phyloP scores from a whole-genome alignment of 2,329 filamentous ascomycete genomes.

The Phyllosticta citribraziliensis region DNA sequence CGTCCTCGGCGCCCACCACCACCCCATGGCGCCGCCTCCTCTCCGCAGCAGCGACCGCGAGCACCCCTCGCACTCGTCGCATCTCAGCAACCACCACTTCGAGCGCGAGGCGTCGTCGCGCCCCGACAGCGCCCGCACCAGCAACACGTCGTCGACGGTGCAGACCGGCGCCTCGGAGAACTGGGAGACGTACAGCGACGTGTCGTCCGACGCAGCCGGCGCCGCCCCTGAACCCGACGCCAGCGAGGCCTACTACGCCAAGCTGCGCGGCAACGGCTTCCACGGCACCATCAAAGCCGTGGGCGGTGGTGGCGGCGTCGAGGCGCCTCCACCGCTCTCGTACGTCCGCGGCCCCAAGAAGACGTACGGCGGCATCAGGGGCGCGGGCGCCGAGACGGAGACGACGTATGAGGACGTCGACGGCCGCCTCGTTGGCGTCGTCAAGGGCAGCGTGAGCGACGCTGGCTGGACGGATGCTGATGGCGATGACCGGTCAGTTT shows the following conservation, averaged over 20 bases:
- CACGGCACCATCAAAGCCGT: neutral
- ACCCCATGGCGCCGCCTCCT: constrained; percentile 5
- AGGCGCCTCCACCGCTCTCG: neutral
- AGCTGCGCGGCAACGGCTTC: constrained; percentile 47
- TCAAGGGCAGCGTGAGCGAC: constrained; percentile 37
- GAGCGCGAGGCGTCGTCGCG: constrained; percentile 22
- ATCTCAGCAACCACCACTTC: neutral
- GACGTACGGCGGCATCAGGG: constrained; percentile 37
- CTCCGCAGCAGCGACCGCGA: neutral
- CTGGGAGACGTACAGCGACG: constrained; percentile 93
- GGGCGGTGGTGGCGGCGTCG: neutral
- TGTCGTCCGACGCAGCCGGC: constrained; percentile 19
- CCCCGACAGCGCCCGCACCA: constrained; percentile 52
- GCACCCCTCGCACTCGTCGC: neutral
- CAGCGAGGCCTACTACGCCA: constrained; percentile 71
- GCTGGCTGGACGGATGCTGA: constrained; percentile 45
- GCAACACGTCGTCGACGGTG: constrained; percentile 52
- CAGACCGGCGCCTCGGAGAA: constrained; percentile 77
- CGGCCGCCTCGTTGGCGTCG: constrained; percentile 30
- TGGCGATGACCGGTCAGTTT: constrained; percentile 18
- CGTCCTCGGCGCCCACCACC: constrained; percentile 10
- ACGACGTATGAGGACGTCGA: constrained; percentile 31
- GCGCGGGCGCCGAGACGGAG: constrained; percentile 31
- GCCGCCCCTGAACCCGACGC: constrained; percentile 43
- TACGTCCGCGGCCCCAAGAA: constrained; percentile 16